A percentile compares a stretch with the other conserved stretches of the same genome.
These are phyloP conservation scores for Fraxinus sp. DNA, from an alignment of 305 asterid genomes.

Conservation along the genomic window DNA sequence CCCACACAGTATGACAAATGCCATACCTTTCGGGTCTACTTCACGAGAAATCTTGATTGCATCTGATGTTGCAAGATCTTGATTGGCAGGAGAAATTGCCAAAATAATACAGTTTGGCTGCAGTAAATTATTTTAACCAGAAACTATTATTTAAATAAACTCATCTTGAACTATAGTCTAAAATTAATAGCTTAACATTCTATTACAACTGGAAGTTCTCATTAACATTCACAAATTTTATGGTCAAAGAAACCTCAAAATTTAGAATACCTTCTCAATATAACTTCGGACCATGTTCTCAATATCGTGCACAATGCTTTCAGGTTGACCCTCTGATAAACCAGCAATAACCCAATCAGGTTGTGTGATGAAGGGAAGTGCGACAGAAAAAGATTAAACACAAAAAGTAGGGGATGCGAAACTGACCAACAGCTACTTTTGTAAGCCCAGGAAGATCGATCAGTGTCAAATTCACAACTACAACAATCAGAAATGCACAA, in stretches of 20 bases:
- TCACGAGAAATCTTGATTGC: conserved; percentile 95
- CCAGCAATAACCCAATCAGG: conserved; percentile 13
- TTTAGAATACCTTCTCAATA: conserved; percentile 75
- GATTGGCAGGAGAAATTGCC: conserved; percentile 97
- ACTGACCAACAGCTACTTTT: conserved; percentile 94
- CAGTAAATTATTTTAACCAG: conserved; percentile 32
- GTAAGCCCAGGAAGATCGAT: conserved; percentile 98
- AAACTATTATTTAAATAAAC: conserved; percentile 19
- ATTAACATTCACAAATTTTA: background rate
- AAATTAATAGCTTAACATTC: background rate
- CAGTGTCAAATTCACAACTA: conserved; percentile 94
- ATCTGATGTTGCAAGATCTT: conserved; percentile 98
- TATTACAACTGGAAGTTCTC: background rate
- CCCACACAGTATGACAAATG: background rate
- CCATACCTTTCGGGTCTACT: conserved; percentile 89
- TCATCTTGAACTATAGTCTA: conserved; percentile 18
- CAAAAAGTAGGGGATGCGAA: background rate
- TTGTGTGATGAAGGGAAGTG: conserved; percentile 2
- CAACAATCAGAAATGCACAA: conserved; percentile 29
- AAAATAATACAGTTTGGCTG: conserved; percentile 96
- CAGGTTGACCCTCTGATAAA: conserved; percentile 78
- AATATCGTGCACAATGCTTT: conserved; percentile 74
- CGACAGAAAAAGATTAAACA: background rate
- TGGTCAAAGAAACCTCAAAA: background rate
- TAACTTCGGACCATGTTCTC: conserved; percentile 94